phyloP scores from a whole-genome alignment of 208 protist genomes.

The Leishmania braziliensis region DNA sequence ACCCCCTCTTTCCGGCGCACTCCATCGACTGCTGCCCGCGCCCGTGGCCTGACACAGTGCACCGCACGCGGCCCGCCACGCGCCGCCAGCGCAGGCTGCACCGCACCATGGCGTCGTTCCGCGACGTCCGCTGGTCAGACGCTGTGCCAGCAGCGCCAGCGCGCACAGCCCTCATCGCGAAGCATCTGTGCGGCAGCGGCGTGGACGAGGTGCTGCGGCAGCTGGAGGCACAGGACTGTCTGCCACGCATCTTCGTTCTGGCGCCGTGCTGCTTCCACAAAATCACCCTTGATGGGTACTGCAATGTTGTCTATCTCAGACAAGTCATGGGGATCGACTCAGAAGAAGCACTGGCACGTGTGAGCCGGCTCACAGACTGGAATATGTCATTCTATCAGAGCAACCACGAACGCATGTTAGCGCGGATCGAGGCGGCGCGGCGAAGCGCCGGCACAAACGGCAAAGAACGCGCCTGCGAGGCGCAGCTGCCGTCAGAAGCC shows the following conservation, averaged over 20 bases:
- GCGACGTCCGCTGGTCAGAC: conserved; percentile 48
- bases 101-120: conserved; percentile 47
- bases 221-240: conserved; percentile 45
- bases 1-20: conserved; percentile 70
- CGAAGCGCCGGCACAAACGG: not conserved
- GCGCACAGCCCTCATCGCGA: conserved; percentile 62
- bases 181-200: conserved; percentile 84
- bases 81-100: conserved; percentile 35
- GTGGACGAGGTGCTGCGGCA: conserved; percentile 72
- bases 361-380: conserved; percentile 75
- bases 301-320: conserved; percentile 44
- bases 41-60: conserved; percentile 52
- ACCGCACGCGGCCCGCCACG: conserved; percentile 32
- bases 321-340: conserved; percentile 38
- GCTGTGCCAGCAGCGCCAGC: conserved; percentile 39
- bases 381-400: conserved; percentile 66
- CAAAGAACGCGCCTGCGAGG: not conserved
- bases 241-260: conserved; percentile 71
- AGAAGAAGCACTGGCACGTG: conserved; percentile 32
- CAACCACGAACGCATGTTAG: conserved; percentile 4
- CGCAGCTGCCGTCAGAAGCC: not conserved
- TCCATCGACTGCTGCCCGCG: conserved; percentile 73
- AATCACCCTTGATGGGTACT: conserved; percentile 55
- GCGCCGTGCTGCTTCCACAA: conserved; percentile 86
- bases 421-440: not conserved